Percentiles rank a stretch among this genome's conserved stretches.
These are phyloP conservation scores for Actinomortierella ambigua DNA, from an alignment of 371 early-diverging fungal species.

Conservation along the genomic window DNA sequence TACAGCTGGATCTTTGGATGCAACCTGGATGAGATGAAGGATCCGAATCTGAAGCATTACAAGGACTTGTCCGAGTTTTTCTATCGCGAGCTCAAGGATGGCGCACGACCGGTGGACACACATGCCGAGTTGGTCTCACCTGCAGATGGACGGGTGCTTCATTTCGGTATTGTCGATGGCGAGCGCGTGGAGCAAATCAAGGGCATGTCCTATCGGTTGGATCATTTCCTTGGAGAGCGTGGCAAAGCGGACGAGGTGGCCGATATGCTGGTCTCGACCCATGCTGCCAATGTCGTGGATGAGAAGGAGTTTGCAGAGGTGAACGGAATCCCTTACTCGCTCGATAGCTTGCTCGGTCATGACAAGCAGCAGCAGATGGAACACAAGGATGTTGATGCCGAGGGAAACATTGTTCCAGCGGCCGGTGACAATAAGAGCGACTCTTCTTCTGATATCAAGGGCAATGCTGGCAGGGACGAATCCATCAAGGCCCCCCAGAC, in stretches of 20 bases:
- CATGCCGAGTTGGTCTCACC: conserved; percentile 78
- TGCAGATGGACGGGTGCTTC: conserved; percentile 89
- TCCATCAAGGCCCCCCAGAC: conserved; percentile 36
- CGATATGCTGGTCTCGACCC: conserved; percentile 50
- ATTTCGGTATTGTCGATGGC: conserved; percentile 83
- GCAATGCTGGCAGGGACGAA: neutral
- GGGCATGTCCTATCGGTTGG: conserved; percentile 87
- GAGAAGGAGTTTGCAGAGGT: conserved; percentile 85
- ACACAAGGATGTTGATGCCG: conserved; percentile 35
- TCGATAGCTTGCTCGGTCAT: conserved; percentile 81
- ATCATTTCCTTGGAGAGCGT: conserved; percentile 85
- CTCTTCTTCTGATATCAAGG: neutral
- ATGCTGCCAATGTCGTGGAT: conserved; percentile 60
- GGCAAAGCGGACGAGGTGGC: conserved; percentile 42
- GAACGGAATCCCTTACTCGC: conserved; percentile 90
- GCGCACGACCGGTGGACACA: conserved; percentile 73
- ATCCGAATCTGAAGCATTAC: conserved; percentile 77
- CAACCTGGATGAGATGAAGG: conserved; percentile 91
- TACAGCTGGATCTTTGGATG: conserved; percentile 91
- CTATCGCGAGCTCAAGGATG: conserved; percentile 84
- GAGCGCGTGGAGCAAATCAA: conserved; percentile 91
- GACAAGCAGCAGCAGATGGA: conserved; percentile 37
- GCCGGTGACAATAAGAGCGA: conserved; percentile 17
- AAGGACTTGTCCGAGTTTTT: conserved; percentile 90
- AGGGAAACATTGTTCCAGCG: conserved; percentile 36